These are phyloP conservation scores for Fusarium clavum DNA, from an alignment of 2,329 filamentous ascomycete species.

Conservation along the genomic window DNA sequence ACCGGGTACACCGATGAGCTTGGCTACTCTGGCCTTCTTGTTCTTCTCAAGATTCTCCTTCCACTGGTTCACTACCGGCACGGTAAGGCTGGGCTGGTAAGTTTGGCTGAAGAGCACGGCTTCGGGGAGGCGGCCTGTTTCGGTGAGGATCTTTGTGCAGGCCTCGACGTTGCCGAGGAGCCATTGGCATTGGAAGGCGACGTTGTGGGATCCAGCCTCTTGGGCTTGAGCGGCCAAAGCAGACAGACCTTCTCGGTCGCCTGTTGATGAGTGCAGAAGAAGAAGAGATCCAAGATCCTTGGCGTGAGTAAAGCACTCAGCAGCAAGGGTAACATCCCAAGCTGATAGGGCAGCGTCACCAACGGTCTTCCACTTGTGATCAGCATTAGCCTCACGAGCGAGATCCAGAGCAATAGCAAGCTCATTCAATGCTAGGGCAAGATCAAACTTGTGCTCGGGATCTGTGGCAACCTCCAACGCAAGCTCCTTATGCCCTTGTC, in stretches of 20 bases:
- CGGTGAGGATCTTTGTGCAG: conserved; percentile 82
- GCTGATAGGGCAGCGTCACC: conserved; percentile 87
- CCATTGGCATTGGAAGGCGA: conserved; percentile 93
- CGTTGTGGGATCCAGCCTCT: conserved; percentile 84
- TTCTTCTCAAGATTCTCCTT: conserved; percentile 84
- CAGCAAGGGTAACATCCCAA: conserved; percentile 89
- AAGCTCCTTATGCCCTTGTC: conserved; percentile 95
- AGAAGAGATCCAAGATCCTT: conserved; percentile 91
- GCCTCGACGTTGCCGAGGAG: conserved; percentile 83
- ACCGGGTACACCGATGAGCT: conserved; percentile 84
- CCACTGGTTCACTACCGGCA: conserved; percentile 78
- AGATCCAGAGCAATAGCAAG: conserved; percentile 88
- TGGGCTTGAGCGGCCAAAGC: conserved; percentile 80
- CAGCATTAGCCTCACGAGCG: conserved; percentile 83
- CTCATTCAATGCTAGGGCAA: conserved; percentile 84
- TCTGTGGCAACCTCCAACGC: conserved; percentile 95
- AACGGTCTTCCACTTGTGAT: conserved; percentile 98
- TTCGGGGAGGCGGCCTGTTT: conserved; percentile 84
- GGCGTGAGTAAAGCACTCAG: conserved; percentile 92
- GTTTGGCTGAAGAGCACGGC: conserved; percentile 94
- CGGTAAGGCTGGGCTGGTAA: conserved; percentile 85
- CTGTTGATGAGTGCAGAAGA: conserved; percentile 87
- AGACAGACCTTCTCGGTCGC: conserved; percentile 78
- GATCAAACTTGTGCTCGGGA: conserved; percentile 94
- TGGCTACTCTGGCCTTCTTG: conserved; percentile 86